Base-by-base conservation (phyloP, 148 eudicot species). In the Spergularia bocconei region DNA sequence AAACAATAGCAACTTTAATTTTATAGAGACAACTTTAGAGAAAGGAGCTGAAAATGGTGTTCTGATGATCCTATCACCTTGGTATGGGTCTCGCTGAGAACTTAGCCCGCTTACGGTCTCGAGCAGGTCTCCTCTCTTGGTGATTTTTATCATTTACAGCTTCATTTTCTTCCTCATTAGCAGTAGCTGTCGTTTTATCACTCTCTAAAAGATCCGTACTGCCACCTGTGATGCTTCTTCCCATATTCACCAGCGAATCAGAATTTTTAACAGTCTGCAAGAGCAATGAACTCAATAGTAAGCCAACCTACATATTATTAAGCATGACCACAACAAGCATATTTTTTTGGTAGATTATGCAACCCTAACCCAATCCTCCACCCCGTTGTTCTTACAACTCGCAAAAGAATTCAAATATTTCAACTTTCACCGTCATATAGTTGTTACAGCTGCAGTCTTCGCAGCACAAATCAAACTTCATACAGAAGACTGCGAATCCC, bases 121-220 rank as follows among this genome's bases (percentile, higher is more conserved):
- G 72, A 75, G 74, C 92, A 61, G 86, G 90, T 75, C 95, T 88
- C 59, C 82, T 80, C 62, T 78, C 85, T 78, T 62, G 86, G 25
- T 69, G 84, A 38, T 80, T 78, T 47, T 80, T 78, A 52, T 75
- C 77, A 13, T 63, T 81, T 29, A 56, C 78, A 51, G 55, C 78
- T 67, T 82, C 76, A 55, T 6, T 47, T 21, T 62, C 71, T 60
- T 69, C 79, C 51, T 54, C 63, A 72, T 44, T 52, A 63, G 25
- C 69, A 39, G 20, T 60, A 76, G 13, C 60, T 39, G 23, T 36
- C 58, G 50, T 8, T 69, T 77, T 63, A 51, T 79, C 75, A 17
- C 81, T 68, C 70, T 79, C 69, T 65, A 78, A 68, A 73, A 73
- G 67, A 4, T 83, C 84, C 51, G 74, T 55, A 74, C 82, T 79